Evolutionary conservation across 768 basidiomycete genomes (phyloP).

Genomic region (Wakefieldia striispora): DNA sequence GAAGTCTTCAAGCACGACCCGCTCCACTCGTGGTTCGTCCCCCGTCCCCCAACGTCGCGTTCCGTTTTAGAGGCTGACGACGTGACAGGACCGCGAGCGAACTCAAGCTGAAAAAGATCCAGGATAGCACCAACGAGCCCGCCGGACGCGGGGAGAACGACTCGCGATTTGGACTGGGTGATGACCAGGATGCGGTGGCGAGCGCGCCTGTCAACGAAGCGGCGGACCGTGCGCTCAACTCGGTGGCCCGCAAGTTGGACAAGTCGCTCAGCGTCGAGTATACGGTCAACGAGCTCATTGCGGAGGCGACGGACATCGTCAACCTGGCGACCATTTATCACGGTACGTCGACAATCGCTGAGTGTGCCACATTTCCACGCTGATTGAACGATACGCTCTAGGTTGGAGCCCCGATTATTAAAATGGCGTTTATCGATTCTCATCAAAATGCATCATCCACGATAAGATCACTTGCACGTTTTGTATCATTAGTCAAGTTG

Average conservation of each 20-base stretch:
- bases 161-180: conserved; percentile 46
- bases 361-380: neutral
- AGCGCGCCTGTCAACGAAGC: conserved; percentile 76
- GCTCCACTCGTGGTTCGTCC: conserved; percentile 79
- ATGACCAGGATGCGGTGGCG: conserved; percentile 61
- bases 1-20: conserved; percentile 98
- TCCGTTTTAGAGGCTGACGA: neutral
- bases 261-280: conserved; percentile 87
- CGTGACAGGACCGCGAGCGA: conserved; percentile 71
- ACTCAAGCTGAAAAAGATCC: conserved; percentile 65
- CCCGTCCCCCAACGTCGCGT: neutral
- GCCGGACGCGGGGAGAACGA: conserved; percentile 22
- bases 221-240: conserved; percentile 83
- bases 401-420: conserved; percentile 46
- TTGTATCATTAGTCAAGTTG: conserved; percentile 4
- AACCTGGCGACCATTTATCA: conserved; percentile 78
- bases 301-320: conserved; percentile 74
- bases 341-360: conserved; percentile 45
- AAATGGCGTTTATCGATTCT: neutral
- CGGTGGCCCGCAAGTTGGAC: conserved; percentile 81
- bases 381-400: conserved; percentile 10
- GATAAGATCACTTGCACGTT: neutral
- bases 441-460: neutral
- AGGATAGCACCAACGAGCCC: conserved; percentile 39
- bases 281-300: conserved; percentile 89